Base-by-base conservation (phyloP, 1,284 basidiomycete genomes). In the Psilocybe mexicana region DNA sequence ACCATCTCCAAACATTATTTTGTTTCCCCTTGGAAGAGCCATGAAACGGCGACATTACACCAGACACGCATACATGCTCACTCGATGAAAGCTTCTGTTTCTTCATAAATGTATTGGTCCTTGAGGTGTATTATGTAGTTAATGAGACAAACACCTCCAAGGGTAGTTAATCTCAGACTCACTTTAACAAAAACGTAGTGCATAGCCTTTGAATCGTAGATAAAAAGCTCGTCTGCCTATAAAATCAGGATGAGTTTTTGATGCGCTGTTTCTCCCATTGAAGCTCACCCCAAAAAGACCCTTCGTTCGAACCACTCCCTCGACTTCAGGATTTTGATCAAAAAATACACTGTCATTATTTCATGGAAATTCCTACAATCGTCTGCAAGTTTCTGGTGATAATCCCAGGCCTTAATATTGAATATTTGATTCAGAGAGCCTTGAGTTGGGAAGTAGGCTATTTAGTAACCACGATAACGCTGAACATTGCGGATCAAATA, bases 181-280 rank as follows among this genome's bases (percentile, higher is more conserved):
- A 66, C 69, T 63, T 71, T 69, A 25, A 71, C 61, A 7, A 69
- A 48, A 23, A 72, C 65, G 43, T 66, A 65, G 24, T 72, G 65
- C 43, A 71, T 55, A 8, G 69, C 69, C 53, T 65, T 67, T 6
- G 68, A 61, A 54, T 72, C 70, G 42, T 59, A 67, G 12, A 69
- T 53, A 51, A 69, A 72, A 5, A 72, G 55, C 18, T 61, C 59
- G 36, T 62, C 62, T 1, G 50, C 58, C 61, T 63, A 36, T 10
- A 14, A 4, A 1, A 36, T 12, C 28, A 25, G 11, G 23, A 1
- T 35, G 23, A 33, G 10, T 28, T 12, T 35, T 26, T 25, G 3
- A 4, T 14, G 4, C 24, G 25, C 23, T 23, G 25, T 33, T 6
- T 11, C 30, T 2, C 35, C 10, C 10, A 30, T 25, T 14, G 6